Conservation (phyloP, 768 basidiomycete genomes). For the Coprinopsis marcescibilis region DNA sequence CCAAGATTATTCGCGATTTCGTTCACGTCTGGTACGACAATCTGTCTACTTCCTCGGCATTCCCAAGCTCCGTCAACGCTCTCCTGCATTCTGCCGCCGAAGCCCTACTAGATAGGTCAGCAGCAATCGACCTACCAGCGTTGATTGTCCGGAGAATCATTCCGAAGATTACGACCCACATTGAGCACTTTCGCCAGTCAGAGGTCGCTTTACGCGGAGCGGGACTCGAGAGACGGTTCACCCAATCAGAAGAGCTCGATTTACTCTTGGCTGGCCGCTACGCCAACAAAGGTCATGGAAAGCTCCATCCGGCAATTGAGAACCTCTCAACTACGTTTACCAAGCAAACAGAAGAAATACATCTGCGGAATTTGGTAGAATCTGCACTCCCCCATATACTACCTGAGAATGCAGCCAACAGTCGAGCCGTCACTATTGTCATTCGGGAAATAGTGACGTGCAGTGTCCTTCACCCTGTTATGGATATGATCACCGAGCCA, state of each 20-base stretch:
- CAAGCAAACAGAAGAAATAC: slow-evolving; percentile 83
- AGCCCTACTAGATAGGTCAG: slow-evolving; percentile 49
- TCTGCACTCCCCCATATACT: slow-evolving; percentile 66
- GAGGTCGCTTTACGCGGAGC: slow-evolving; percentile 82
- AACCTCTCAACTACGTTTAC: slow-evolving; percentile 87
- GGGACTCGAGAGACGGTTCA: slow-evolving; percentile 72
- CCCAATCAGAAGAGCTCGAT: slow-evolving; percentile 88
- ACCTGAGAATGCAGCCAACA: slow-evolving; percentile 68
- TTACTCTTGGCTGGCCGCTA: slow-evolving; percentile 80
- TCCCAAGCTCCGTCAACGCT: slow-evolving; percentile 78
- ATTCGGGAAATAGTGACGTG: slow-evolving; percentile 81
- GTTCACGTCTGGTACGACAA: slow-evolving; percentile 85
- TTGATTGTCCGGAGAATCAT: slow-evolving; percentile 79
- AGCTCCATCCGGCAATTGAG: slow-evolving; percentile 80
- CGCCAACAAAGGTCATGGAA: slow-evolving; percentile 55
- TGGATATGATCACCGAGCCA: slow-evolving; percentile 91
- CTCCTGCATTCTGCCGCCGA: slow-evolving; percentile 64
- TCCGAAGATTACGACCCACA: slow-evolving; percentile 84
- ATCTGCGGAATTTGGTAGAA: slow-evolving; percentile 69
- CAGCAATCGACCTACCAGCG: slow-evolving; percentile 62
- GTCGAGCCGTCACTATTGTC: slow-evolving; percentile 64
- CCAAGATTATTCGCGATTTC: slow-evolving; percentile 82
- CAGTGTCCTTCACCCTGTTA: slow-evolving; percentile 75
- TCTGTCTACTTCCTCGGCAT: slow-evolving; percentile 81
- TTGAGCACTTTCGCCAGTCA: slow-evolving; percentile 87